Evolutionary conservation across 31 red algal species (phyloP).

Genomic region (Bonnemaisonia californica): DNA sequence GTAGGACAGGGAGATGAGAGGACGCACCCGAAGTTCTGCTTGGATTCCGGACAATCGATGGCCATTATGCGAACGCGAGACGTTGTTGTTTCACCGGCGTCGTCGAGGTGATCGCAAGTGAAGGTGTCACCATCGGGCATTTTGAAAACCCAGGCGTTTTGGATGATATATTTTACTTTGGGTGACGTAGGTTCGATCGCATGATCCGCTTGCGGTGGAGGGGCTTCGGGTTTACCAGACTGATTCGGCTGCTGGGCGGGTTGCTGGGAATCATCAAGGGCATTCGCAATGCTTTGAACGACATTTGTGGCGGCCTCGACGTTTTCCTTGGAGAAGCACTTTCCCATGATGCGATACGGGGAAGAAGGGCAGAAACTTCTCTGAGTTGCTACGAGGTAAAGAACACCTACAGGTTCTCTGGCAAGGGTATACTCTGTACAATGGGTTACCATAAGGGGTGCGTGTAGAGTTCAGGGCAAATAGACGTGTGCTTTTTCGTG

Average conservation of each 20-base stretch:
- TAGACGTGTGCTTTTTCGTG: too few species aligned
- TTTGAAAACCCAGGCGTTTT: conserved; percentile 43
- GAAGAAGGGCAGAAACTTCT: too few species aligned
- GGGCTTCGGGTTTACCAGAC: neutral
- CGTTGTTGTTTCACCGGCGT: conserved; percentile 22
- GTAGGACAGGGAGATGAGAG: neutral
- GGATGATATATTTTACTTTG: conserved; percentile 21
- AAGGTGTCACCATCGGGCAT: conserved; percentile 77
- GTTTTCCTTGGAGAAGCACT: neutral
- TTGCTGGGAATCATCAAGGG: neutral
- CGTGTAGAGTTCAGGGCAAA: too few species aligned
- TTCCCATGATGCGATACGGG: neutral
- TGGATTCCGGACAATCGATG: conserved; percentile 73
- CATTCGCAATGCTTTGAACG: neutral
- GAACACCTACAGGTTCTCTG: too few species aligned
- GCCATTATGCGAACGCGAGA: conserved; percentile 59
- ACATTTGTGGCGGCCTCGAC: neutral
- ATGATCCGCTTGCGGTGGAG: neutral
- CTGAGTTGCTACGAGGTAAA: too few species aligned
- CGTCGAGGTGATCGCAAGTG: conserved; percentile 38
- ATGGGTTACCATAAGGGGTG: too few species aligned
- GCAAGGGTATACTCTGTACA: too few species aligned
- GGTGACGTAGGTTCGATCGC: conserved; percentile 1
- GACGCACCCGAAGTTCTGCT: conserved; percentile 65
- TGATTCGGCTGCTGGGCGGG: neutral